Evolutionary conservation across 1,284 basidiomycete genomes (phyloP).

Genomic region (Somion occarium): DNA sequence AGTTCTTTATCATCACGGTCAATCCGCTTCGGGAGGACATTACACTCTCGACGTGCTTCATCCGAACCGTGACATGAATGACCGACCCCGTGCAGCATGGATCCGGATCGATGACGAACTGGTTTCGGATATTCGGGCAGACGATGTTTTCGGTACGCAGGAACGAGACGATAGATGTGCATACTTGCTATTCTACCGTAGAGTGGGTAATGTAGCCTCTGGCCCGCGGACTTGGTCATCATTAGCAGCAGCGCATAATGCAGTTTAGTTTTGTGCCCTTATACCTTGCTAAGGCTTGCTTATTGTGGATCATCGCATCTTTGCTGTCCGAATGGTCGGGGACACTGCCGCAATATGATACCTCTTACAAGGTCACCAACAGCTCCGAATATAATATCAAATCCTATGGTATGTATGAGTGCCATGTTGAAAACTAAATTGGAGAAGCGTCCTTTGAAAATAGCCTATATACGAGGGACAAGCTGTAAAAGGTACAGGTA

Average conservation of each 20-base stretch:
- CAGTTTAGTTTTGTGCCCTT: not conserved
- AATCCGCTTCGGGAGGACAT: constrained; percentile 88
- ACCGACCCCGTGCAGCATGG: constrained; percentile 63
- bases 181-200: constrained; percentile 85
- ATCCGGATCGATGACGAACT: constrained; percentile 92
- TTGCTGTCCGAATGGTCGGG: too few species aligned
- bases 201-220: constrained; percentile 27
- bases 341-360: too few species aligned
- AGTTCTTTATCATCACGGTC: constrained; percentile 95
- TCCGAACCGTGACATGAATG: constrained; percentile 56
- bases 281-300: too few species aligned
- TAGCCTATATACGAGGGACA: too few species aligned
- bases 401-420: too few species aligned
- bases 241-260: constrained; percentile 11
- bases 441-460: too few species aligned
- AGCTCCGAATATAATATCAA: too few species aligned
- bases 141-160: constrained; percentile 69
- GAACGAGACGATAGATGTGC: constrained; percentile 71
- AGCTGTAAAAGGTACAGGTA: too few species aligned
- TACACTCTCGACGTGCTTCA: constrained; percentile 93
- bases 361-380: too few species aligned
- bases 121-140: constrained; percentile 72
- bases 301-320: too few species aligned
- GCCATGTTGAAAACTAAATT: too few species aligned
- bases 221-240: constrained; percentile 20